Evolutionary conservation across 1,284 basidiomycete genomes (phyloP), one percentile per base, ranked within the genome.

Genomic region (Fomitopsis schrenkii): DNA sequence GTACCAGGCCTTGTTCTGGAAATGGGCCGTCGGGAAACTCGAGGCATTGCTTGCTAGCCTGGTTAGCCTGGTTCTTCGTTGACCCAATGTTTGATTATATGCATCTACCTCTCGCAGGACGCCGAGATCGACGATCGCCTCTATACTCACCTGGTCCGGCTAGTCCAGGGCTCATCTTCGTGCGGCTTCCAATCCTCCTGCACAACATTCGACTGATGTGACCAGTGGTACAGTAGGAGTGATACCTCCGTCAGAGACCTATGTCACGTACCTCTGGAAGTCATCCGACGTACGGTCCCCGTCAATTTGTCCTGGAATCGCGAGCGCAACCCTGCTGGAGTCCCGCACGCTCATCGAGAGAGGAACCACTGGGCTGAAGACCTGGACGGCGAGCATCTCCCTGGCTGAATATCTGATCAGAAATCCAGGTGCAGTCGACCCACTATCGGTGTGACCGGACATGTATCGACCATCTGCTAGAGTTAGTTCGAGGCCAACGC

Each of bases 281-380:
- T 46, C 63, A 22, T 36, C 36, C 5, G 67, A 74, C 57, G 45
- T 73, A 57, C 60, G 3, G 22, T 65, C 9, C 46, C 30, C 8
- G 22, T 62, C 0, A 56, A 54, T 66, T 1, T 58, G 57, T 40
- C 62, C 65, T 0, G 66, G 64, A 15, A 78, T 77, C 62, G 74
- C 78, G 36, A 80, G 72, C 8, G 75, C 80, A 17, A 91, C 90
- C 0, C 72, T 93, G 2, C 75, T 87, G 12, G 90, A 93, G 72
- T 90, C 91, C 2, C 82, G 86, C 3, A 87, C 83, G 0, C 84
- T 79, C 1, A 85, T 91, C 35, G 88, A 92, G 71, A 77, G 77
- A 50, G 90, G 91, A 1, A 92, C 90, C 0, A 93, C 90, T 0
- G 91, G 91, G 5, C 72, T 92, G 48, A 80, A 87, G 58, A 93